Percentiles rank a stretch among this genome's conserved stretches.
phyloP scores from a whole-genome alignment of 768 basidiomycete species.

The Mycena epipterygia region DNA sequence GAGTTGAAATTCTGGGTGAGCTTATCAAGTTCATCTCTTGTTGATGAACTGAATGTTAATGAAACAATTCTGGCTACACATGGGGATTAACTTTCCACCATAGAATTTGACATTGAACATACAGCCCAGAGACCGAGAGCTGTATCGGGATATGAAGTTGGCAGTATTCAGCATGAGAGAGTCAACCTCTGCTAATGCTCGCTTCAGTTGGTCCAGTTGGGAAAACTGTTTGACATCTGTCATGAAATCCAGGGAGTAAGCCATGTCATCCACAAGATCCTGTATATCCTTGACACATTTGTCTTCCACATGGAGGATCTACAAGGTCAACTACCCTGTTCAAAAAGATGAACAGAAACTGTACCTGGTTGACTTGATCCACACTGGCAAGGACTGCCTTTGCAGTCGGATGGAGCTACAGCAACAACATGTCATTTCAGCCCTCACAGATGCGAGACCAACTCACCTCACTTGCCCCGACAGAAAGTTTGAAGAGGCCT shows the following conservation, averaged over 20 bases:
- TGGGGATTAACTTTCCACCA: not conserved
- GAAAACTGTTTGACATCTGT: slow-evolving; percentile 43
- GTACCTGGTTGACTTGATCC: slow-evolving; percentile 37
- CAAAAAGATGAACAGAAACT: not conserved
- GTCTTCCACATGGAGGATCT: slow-evolving; percentile 2
- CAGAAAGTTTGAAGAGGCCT: not conserved
- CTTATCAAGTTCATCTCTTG: slow-evolving; percentile 31
- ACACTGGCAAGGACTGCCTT: slow-evolving; percentile 41
- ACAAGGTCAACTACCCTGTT: not conserved
- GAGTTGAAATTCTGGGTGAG: slow-evolving; percentile 34
- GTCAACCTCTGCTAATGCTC: slow-evolving; percentile 39
- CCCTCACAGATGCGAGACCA: slow-evolving; percentile 6
- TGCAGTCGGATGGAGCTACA: slow-evolving; percentile 30
- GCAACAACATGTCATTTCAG: slow-evolving; percentile 15
- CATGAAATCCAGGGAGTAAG: slow-evolving; percentile 38
- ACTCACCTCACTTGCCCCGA: not conserved
- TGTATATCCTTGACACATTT: not conserved
- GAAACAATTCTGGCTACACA: slow-evolving; percentile 6
- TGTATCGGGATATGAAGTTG: slow-evolving; percentile 39
- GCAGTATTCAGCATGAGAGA: slow-evolving; percentile 41
- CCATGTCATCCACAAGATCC: slow-evolving; percentile 39
- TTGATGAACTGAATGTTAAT: not conserved
- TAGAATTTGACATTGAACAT: not conserved
- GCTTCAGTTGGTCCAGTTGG: slow-evolving; percentile 35
- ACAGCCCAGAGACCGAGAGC: slow-evolving; percentile 29